Evolutionary conservation across 164 flowering plant species (phyloP).

Genomic region (Dillenia suffruticosa): DNA sequence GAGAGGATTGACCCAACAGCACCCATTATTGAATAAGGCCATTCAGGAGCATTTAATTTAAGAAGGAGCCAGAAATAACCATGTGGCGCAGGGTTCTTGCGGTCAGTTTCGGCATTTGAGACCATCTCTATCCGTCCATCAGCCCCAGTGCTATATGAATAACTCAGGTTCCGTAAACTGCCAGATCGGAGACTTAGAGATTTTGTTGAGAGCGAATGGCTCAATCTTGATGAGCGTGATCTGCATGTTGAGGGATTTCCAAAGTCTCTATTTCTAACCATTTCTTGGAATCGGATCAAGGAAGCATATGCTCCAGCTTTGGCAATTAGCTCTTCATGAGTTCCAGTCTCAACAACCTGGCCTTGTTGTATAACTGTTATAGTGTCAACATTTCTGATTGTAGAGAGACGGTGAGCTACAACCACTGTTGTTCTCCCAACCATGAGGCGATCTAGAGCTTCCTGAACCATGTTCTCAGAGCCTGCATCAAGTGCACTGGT

Average conservation of each 20-base stretch:
- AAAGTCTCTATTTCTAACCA: constrained; percentile 70
- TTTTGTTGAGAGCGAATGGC: constrained; percentile 91
- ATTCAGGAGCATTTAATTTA: constrained; percentile 87
- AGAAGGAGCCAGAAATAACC: constrained; percentile 80
- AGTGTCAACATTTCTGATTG: constrained; percentile 85
- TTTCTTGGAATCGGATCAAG: constrained; percentile 85
- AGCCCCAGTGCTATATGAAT: constrained; percentile 90
- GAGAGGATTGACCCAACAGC: constrained; percentile 87
- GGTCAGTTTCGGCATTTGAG: constrained; percentile 80
- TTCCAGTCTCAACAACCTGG: constrained; percentile 88
- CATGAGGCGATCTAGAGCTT: constrained; percentile 94
- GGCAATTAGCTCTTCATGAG: constrained; percentile 79
- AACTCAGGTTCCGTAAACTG: constrained; percentile 88
- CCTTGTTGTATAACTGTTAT: constrained; percentile 96
- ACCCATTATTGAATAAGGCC: constrained; percentile 94
- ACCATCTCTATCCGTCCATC: constrained; percentile 97
- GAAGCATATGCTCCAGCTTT: constrained; percentile 89
- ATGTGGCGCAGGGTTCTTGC: constrained; percentile 76
- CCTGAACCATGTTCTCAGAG: constrained; percentile 94
- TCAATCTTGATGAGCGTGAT: constrained; percentile 77
- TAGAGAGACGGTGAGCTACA: constrained; percentile 96
- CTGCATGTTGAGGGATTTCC: constrained; percentile 65
- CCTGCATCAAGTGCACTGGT: constrained; percentile 97
- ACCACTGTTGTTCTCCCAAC: constrained; percentile 95
- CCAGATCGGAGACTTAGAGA: constrained; percentile 93